Percentiles rank a stretch among this genome's conserved stretches.
These are phyloP conservation scores for Kwoniella dejecticola DNA, from an alignment of 768 basidiomycete genomes.

Conservation along the genomic window DNA sequence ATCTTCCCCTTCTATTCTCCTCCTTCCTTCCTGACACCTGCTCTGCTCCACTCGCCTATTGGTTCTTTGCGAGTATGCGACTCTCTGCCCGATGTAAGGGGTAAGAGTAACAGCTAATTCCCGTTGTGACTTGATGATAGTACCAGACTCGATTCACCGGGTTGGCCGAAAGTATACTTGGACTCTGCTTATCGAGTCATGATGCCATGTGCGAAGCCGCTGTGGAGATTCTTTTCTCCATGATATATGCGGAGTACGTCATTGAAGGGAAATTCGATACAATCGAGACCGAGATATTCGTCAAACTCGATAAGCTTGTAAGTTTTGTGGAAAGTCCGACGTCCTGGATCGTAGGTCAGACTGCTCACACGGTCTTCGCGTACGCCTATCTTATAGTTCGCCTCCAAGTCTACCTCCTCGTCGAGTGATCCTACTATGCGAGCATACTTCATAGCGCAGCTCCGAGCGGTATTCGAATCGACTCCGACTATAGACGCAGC, in stretches of 20 bases:
- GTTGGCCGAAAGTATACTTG: conserved; percentile 85
- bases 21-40: too few relatives aligned
- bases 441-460: conserved; percentile 87
- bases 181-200: conserved; percentile 90
- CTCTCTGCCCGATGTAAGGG: too few relatives aligned
- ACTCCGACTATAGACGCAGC: conserved; percentile 75
- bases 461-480: conserved; percentile 80
- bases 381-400: conserved; percentile 30
- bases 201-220: conserved; percentile 87
- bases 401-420: conserved; percentile 17
- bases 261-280: conserved; percentile 79
- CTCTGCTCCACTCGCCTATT: too few relatives aligned
- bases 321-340: conserved; percentile 64
- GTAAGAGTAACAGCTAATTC: too few relatives aligned
- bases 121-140: conserved; percentile 8
- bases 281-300: conserved; percentile 91
- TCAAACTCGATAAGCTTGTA: conserved; percentile 83
- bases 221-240: conserved; percentile 87
- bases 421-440: conserved; percentile 75
- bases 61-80: too few relatives aligned
- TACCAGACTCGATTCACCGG: conserved; percentile 81
- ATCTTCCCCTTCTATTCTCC: neutral
- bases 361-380: conserved; percentile 10
- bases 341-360: conserved; percentile 1
- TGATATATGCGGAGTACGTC: conserved; percentile 85